phyloP scores from a whole-genome alignment of 306 rosid genomes.

The Ormosia semicastrata region DNA sequence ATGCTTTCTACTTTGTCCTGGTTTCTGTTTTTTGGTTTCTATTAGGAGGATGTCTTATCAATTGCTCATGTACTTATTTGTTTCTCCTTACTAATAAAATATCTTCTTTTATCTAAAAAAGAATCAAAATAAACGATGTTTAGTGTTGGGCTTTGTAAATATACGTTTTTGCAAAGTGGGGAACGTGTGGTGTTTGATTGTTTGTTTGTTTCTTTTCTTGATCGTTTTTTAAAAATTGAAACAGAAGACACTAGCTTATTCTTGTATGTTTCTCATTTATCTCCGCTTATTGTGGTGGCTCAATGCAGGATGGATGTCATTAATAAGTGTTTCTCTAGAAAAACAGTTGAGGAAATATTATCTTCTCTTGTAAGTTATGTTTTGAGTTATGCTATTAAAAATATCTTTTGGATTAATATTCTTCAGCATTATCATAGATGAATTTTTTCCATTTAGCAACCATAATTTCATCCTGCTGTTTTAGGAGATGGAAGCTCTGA shows the following conservation, averaged over 20 bases:
- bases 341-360: slow-evolving; percentile 70
- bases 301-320: slow-evolving; percentile 67
- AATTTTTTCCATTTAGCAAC: slow-evolving; percentile 14
- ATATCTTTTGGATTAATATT: neutral
- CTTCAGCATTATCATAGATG: slow-evolving; percentile 2
- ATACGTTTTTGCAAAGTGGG: neutral
- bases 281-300: slow-evolving; percentile 1
- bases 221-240: neutral
- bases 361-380: slow-evolving; percentile 73
- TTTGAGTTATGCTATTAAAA: neutral
- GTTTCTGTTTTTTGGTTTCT: neutral
- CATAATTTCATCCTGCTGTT: slow-evolving; percentile 26
- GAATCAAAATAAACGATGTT: neutral
- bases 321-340: slow-evolving; percentile 79
- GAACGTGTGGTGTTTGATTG: neutral
- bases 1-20: neutral
- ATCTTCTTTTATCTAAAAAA: neutral
- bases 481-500: slow-evolving; percentile 62
- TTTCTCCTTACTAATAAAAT: neutral
- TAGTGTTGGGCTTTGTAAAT: neutral
- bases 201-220: neutral
- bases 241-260: neutral
- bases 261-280: slow-evolving; percentile 12
- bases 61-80: neutral
- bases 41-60: neutral